Conservation (phyloP, 2,329 filamentous ascomycete genomes). For the Lasiodiplodia sp. region DNA sequence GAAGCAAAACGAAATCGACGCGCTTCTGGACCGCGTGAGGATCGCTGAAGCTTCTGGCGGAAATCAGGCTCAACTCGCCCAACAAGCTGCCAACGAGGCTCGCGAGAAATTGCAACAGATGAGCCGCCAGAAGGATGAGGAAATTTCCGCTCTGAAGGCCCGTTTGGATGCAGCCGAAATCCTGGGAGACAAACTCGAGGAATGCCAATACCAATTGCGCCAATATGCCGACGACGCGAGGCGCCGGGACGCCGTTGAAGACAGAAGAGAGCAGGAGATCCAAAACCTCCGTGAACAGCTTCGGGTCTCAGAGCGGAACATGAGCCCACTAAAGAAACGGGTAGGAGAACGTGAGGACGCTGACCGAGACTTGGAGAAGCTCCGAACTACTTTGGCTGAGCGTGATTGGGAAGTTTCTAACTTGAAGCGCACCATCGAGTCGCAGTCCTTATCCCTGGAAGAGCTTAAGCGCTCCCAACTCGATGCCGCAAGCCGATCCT, state of each 20-base stretch:
- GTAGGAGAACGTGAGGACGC: conserved; percentile 44
- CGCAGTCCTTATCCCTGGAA: conserved; percentile 39
- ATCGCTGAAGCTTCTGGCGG: conserved; percentile 50
- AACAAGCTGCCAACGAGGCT: conserved; percentile 49
- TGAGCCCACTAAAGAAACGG: conserved; percentile 45
- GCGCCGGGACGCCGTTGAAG: conserved; percentile 39
- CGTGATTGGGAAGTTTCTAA: conserved; percentile 43
- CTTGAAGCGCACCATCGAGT: conserved; percentile 43
- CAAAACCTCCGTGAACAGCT: conserved; percentile 35
- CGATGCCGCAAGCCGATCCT: conserved; percentile 2
- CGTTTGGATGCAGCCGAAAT: conserved; percentile 45
- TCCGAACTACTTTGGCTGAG: conserved; percentile 41
- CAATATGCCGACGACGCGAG: conserved; percentile 45
- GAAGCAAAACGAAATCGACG: conserved; percentile 51
- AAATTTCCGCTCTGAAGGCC: conserved; percentile 46
- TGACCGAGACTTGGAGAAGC: conserved; percentile 39
- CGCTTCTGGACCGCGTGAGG: conserved; percentile 49
- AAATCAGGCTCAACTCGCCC: conserved; percentile 49
- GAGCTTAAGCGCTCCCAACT: conserved; percentile 40
- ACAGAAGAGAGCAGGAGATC: conserved; percentile 34
- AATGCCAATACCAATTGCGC: conserved; percentile 44
- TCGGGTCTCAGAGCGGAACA: conserved; percentile 43
- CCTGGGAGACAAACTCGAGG: conserved; percentile 46
- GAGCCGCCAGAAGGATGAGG: conserved; percentile 47
- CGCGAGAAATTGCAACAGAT: conserved; percentile 47